Percentiles rank a stretch among this genome's conserved stretches.
phyloP scores from a whole-genome alignment of 2,329 filamentous ascomycete genomes.

The Hymenoscyphus fraxineus region DNA sequence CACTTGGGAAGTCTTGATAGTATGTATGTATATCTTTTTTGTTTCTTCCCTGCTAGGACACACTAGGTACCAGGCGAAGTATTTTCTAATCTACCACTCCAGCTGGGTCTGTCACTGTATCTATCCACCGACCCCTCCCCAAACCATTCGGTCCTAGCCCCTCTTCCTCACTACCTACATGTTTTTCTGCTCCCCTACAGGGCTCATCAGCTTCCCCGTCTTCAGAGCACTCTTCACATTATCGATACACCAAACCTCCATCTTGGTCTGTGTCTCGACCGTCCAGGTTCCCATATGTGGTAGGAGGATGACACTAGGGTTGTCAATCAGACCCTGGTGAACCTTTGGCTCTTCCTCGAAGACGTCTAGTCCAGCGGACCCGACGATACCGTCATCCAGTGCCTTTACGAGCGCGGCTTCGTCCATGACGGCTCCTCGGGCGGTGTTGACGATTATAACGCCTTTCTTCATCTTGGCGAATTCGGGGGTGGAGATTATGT shows the following conservation, averaged over 20 bases:
- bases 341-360: conserved; percentile 78
- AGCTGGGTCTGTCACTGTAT: too few species aligned
- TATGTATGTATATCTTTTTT: too few species aligned
- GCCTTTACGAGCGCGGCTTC: conserved; percentile 75
- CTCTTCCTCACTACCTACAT: conserved; percentile 27
- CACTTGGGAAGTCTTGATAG: too few species aligned
- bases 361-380: conserved; percentile 72
- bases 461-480: conserved; percentile 76
- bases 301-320: conserved; percentile 68
- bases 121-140: too few species aligned
- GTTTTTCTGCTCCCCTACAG: conserved; percentile 67
- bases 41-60: too few species aligned
- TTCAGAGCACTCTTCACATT: conserved; percentile 64
- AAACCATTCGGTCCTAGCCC: too few species aligned
- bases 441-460: conserved; percentile 76
- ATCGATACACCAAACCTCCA: conserved; percentile 73
- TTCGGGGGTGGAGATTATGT: conserved; percentile 68
- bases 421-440: conserved; percentile 77
- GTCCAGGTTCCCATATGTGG: conserved; percentile 88
- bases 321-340: conserved; percentile 67
- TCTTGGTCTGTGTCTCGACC: conserved; percentile 57
- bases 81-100: too few species aligned
- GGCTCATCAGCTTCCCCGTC: conserved; percentile 59
- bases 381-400: conserved; percentile 65
- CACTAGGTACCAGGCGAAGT: too few species aligned